A percentile compares a stretch with the other conserved stretches of the same genome.
These are phyloP conservation scores for Suillus variegatus DNA, from an alignment of 768 basidiomycete species.

Conservation along the genomic window DNA sequence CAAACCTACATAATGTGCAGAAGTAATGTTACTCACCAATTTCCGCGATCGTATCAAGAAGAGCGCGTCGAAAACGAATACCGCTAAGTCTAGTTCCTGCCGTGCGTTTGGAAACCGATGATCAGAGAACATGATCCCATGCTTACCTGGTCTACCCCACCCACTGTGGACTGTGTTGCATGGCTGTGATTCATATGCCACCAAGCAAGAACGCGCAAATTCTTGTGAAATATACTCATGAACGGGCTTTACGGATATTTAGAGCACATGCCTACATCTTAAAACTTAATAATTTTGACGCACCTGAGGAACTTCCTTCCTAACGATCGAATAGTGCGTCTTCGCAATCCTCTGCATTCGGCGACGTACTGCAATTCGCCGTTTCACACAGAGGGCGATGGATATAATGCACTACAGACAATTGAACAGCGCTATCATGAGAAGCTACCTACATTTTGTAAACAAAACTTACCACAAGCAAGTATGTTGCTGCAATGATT, in stretches of 20 bases:
- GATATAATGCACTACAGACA: conserved; percentile 55
- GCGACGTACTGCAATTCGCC: conserved; percentile 64
- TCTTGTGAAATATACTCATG: conserved; percentile 72
- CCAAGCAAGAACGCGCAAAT: conserved; percentile 71
- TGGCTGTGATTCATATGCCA: conserved; percentile 71
- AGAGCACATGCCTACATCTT: conserved; percentile 7
- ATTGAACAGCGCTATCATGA: not conserved
- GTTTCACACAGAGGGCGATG: conserved; percentile 63
- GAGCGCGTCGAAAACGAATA: conserved; percentile 61
- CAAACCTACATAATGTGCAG: not conserved
- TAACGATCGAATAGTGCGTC: conserved; percentile 50
- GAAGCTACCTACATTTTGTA: not conserved
- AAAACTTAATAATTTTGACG: not conserved
- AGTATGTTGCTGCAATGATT: conserved; percentile 70
- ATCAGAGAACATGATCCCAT: not conserved
- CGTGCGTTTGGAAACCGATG: not conserved
- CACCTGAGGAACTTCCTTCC: conserved; percentile 63
- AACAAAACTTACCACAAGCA: conserved; percentile 54
- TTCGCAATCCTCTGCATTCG: conserved; percentile 71
- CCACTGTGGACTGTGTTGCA: conserved; percentile 66
- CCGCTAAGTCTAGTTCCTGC: conserved; percentile 62
- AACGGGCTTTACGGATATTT: conserved; percentile 47
- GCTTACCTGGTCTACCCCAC: conserved; percentile 71
- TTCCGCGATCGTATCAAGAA: conserved; percentile 70
- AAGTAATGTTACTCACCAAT: conserved; percentile 54